Evolutionary conservation across 108 stramenopile genomes (phyloP).

Genomic region (Stephanodiscus triporus): DNA sequence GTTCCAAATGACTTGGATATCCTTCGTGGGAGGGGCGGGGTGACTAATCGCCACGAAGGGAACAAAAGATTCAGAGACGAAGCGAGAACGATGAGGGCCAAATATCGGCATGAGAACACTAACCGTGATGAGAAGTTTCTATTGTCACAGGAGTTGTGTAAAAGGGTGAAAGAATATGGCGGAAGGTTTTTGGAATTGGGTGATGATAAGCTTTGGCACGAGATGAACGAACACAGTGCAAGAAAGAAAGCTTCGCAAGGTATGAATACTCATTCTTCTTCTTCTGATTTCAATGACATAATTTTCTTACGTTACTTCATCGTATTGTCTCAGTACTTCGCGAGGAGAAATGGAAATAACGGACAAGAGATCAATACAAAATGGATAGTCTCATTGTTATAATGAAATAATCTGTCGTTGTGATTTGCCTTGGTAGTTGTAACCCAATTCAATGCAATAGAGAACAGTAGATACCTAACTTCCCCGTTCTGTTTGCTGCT

Average conservation of each 20-base stretch:
- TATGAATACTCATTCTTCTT: conserved; percentile 7
- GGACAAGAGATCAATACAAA: background rate
- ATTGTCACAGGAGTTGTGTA: conserved; percentile 19
- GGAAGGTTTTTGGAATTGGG: conserved; percentile 46
- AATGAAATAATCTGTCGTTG: background rate
- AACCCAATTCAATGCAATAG: too few relatives aligned
- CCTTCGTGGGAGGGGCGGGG: conserved; percentile 36
- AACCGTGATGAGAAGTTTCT: conserved; percentile 29
- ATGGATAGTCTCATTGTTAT: too few relatives aligned
- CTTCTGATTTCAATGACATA: background rate
- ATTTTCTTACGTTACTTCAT: background rate
- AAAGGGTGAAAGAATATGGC: conserved; percentile 42
- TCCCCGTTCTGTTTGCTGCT: background rate
- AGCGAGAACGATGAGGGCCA: conserved; percentile 21
- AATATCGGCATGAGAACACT: conserved; percentile 17
- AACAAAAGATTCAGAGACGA: conserved; percentile 41
- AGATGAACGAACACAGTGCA: conserved; percentile 23
- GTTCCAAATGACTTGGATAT: conserved; percentile 18
- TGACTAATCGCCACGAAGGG: conserved; percentile 36
- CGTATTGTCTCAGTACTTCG: conserved; percentile 20
- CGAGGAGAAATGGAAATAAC: conserved; percentile 46
- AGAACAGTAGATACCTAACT: too few relatives aligned
- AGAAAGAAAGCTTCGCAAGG: conserved; percentile 51
- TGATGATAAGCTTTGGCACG: conserved; percentile 34
- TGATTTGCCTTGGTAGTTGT: too few relatives aligned